Percentiles rank a stretch among this genome's conserved stretches.
phyloP scores from a whole-genome alignment of 2,329 filamentous ascomycete genomes.

The Sclerotiophoma versabilis region DNA sequence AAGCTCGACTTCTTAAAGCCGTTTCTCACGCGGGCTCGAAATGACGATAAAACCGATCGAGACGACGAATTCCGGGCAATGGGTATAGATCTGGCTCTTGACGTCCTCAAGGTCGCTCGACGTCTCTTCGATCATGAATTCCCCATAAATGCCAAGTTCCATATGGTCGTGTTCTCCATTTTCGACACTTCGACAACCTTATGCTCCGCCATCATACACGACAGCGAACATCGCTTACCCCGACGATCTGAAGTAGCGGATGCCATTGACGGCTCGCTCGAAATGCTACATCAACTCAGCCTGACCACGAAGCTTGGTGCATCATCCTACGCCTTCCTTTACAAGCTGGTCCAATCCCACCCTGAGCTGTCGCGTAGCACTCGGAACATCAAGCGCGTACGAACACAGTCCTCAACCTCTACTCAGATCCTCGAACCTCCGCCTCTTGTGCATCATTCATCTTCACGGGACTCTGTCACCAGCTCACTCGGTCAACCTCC shows the following conservation, averaged over 20 bases:
- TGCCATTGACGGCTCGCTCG: conserved; percentile 46
- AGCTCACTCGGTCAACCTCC: neutral
- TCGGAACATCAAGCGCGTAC: conserved; percentile 21
- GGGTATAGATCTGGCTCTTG: conserved; percentile 56
- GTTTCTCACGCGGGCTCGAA: conserved; percentile 52
- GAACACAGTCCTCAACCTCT: conserved; percentile 17
- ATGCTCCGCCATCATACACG: conserved; percentile 61
- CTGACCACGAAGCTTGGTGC: conserved; percentile 39
- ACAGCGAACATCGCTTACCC: conserved; percentile 52
- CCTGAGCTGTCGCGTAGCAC: conserved; percentile 29
- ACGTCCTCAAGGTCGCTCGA: conserved; percentile 52
- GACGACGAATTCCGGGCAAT: conserved; percentile 52
- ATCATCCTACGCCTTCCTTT: conserved; percentile 41
- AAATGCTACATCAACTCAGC: conserved; percentile 42
- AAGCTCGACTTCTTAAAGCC: conserved; percentile 56
- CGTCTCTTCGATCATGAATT: conserved; percentile 55
- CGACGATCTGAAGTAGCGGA: conserved; percentile 52
- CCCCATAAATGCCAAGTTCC: conserved; percentile 58
- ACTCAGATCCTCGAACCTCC: neutral
- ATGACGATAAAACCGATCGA: conserved; percentile 33
- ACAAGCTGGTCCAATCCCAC: conserved; percentile 39
- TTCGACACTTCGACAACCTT: conserved; percentile 61
- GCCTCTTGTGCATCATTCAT: conserved; percentile 4
- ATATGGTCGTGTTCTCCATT: conserved; percentile 59
- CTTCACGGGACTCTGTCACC: neutral